Base-by-base conservation (phyloP, 495 filamentous ascomycete species). In the Xylaria nigripes region DNA sequence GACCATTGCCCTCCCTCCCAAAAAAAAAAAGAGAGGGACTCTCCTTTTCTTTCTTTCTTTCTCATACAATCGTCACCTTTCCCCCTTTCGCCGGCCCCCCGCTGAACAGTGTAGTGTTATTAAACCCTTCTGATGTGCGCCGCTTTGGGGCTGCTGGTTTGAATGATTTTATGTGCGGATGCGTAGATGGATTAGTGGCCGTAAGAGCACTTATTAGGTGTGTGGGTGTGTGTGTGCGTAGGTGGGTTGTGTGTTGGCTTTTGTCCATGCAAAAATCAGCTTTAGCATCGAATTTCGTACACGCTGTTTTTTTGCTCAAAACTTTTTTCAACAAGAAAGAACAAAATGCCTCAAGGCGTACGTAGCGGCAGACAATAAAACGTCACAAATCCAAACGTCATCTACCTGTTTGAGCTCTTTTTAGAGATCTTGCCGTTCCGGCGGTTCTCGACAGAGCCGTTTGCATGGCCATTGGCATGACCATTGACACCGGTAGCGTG, bases 381-480 rank as follows among this genome's bases (percentile, higher is more conserved):
- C 41, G 27, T 38, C 6, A 44, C 15, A 27, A 24, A n/a, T n/a
- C n/a, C 22, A 13, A 41, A 19, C 13, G 12, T 10, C 6, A 48
- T 18, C 12, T 41, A 54, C 16, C 51, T 34, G 21, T 16, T 15
- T 22, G 51, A 34, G 24, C 41, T 54, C 23, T 49, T 50, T 22
- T 54, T 54, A 13, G 45, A 47, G 4, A 52, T 48, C 6, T 42
- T 45, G 38, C 64, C 64, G 50, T 64, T 64, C 23, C 54, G n/a
- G 18, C 61, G 64, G 29, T 34, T 48, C 45, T 62, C 57, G 4
- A 46, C 43, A 36, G 43, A 18, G 46, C 61, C 61, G 42, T 63
- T 66, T 7, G 60, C 41, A 21, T 27, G 29, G 2, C 57, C 61
- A 40, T 66, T 44, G 9, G 46, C 45, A 18, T 54, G 49, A 12